A percentile compares a stretch with the other conserved stretches of the same genome.
phyloP scores from a whole-genome alignment of 768 basidiomycete species.

The Termitomyces heimii region DNA sequence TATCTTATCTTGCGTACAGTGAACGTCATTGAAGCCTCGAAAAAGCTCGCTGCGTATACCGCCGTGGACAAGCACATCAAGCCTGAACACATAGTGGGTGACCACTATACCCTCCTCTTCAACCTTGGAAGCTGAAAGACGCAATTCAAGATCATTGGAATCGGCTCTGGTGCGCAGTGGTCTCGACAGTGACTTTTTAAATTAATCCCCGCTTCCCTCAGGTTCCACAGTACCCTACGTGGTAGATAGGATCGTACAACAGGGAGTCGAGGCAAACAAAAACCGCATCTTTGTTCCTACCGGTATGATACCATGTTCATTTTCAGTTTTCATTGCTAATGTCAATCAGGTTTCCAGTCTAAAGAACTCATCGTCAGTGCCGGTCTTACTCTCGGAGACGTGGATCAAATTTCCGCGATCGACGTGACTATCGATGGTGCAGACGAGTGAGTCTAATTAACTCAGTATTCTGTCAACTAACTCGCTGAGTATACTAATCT shows the following conservation, averaged over 20 bases:
- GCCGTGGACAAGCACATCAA: slow-evolving; percentile 89
- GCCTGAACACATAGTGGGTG: slow-evolving; percentile 71
- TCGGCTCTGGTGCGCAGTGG: slow-evolving; percentile 66
- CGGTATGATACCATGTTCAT: slow-evolving; percentile 34
- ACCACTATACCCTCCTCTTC: not conserved
- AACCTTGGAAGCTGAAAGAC: not conserved
- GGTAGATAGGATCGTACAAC: slow-evolving; percentile 87
- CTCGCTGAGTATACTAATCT: not conserved
- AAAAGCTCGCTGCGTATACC: slow-evolving; percentile 86
- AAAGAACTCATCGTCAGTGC: slow-evolving; percentile 88
- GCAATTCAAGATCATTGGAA: slow-evolving; percentile 67
- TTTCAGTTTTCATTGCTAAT: not conserved
- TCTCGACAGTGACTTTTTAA: not conserved
- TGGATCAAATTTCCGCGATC: slow-evolving; percentile 81
- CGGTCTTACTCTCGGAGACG: slow-evolving; percentile 76
- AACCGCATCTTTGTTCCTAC: slow-evolving; percentile 88
- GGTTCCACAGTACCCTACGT: slow-evolving; percentile 96
- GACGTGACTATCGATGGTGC: slow-evolving; percentile 99
- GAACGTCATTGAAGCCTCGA: slow-evolving; percentile 69
- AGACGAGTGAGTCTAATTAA: slow-evolving; percentile 65
- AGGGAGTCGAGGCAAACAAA: slow-evolving; percentile 71
- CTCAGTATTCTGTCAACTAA: not conserved
- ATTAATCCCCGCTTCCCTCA: slow-evolving; percentile 16
- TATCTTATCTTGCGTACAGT: slow-evolving; percentile 11
- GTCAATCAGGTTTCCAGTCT: slow-evolving; percentile 76